Evolutionary conservation across 495 filamentous ascomycete species (phyloP).

Genomic region (Penicillium riverlandense): DNA sequence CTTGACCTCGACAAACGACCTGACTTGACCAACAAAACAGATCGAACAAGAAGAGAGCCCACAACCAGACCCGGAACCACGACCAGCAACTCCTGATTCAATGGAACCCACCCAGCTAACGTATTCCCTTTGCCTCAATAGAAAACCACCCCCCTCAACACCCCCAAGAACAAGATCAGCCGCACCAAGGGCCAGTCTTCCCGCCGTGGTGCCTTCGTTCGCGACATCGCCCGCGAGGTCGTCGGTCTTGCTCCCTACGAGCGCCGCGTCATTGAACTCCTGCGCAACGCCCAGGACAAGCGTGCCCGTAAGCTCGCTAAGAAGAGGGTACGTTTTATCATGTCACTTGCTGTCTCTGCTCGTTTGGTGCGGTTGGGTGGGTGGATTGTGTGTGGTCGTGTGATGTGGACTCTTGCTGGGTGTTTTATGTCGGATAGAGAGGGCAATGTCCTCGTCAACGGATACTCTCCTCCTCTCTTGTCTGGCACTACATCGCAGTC

Average conservation of each 20-base stretch:
- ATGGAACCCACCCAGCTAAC: no score
- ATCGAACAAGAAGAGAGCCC: slow-evolving; percentile 1
- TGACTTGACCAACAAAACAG: no score
- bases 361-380: not conserved
- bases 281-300: slow-evolving; percentile 99
- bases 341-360: not conserved
- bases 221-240: slow-evolving; percentile 93
- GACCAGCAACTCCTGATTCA: no score
- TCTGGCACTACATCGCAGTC: no score
- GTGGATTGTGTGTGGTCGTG: slow-evolving; percentile 1
- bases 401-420: no score
- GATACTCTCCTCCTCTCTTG: no score
- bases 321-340: slow-evolving; percentile 69
- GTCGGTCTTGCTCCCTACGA: slow-evolving; percentile 89
- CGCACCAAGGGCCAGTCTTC: slow-evolving; percentile 86
- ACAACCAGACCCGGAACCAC: not conserved
- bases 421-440: no score
- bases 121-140: slow-evolving; percentile 27
- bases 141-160: slow-evolving; percentile 84
- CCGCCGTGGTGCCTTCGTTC: slow-evolving; percentile 88
- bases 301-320: slow-evolving; percentile 97
- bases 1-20: slow-evolving; percentile 4
- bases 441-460: no score
- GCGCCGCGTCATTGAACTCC: slow-evolving; percentile 95
- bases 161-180: slow-evolving; percentile 78